Evolutionary conservation across 495 filamentous ascomycete genomes (phyloP).

Genomic region (Symbiotaphrina buchneri): DNA sequence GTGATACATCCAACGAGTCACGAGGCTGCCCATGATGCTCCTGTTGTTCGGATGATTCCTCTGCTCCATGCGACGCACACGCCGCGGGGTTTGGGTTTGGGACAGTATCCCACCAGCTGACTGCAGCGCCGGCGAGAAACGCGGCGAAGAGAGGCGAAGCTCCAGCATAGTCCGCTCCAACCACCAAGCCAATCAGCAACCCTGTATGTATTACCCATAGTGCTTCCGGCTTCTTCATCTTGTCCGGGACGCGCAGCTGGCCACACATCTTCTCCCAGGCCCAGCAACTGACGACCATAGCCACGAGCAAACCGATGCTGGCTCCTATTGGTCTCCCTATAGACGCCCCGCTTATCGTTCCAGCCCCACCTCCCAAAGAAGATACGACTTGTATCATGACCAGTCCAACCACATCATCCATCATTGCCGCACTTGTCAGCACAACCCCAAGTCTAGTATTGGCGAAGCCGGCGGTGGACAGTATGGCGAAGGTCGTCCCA

Average conservation of each 20-base stretch:
- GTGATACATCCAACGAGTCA: no score
- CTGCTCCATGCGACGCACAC: no score
- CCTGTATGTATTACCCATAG: conserved; percentile 19
- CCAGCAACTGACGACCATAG: neutral
- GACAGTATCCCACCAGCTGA: conserved; percentile 28
- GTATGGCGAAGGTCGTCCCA: conserved; percentile 58
- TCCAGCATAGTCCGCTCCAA: conserved; percentile 34
- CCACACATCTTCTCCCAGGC: no score
- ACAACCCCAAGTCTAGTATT: conserved; percentile 45
- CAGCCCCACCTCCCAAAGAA: conserved; percentile 17
- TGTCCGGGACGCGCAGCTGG: conserved; percentile 1
- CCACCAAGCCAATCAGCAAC: conserved; percentile 28
- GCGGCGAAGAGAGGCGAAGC: conserved; percentile 50
- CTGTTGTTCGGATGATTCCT: no score
- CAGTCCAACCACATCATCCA: conserved; percentile 69
- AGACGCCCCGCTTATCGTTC: conserved; percentile 17
- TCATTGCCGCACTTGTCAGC: conserved; percentile 48
- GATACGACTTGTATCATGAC: conserved; percentile 51
- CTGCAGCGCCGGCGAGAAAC: conserved; percentile 37
- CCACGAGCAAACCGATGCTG: conserved; percentile 27
- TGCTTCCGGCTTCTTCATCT: conserved; percentile 13
- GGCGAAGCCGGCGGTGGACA: conserved; percentile 29
- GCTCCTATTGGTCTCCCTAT: conserved; percentile 35
- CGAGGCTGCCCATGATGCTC: no score
- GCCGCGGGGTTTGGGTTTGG: no score